A percentile compares a stretch with the other conserved stretches of the same genome.
Evolutionary conservation across 2,329 filamentous ascomycete genomes (phyloP).

Genomic region (Drechmeria coniospora): DNA sequence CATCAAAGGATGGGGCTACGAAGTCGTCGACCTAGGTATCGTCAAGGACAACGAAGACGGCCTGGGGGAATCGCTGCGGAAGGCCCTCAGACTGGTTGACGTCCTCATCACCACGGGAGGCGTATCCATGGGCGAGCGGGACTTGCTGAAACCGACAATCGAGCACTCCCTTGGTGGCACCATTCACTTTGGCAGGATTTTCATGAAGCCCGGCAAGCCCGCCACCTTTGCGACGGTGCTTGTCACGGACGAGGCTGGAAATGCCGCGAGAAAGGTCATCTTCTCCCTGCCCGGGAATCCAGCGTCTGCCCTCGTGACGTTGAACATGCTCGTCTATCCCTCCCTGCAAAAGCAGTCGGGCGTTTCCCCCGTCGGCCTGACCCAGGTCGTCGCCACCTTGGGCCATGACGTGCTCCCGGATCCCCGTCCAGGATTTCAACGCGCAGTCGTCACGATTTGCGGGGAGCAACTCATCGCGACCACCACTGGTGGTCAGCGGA

Average conservation of each 20-base stretch:
- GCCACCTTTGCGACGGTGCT: slow-evolving; percentile 90
- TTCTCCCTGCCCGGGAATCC: slow-evolving; percentile 93
- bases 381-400: slow-evolving; percentile 54
- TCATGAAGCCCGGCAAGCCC: slow-evolving; percentile 97
- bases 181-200: slow-evolving; percentile 90
- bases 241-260: slow-evolving; percentile 41
- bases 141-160: slow-evolving; percentile 90
- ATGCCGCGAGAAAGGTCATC: slow-evolving; percentile 51
- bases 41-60: slow-evolving; percentile 56
- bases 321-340: slow-evolving; percentile 86
- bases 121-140: slow-evolving; percentile 94
- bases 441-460: slow-evolving; percentile 54
- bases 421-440: slow-evolving; percentile 76
- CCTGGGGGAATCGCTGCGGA: slow-evolving; percentile 63
- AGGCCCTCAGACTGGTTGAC: slow-evolving; percentile 59
- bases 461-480: slow-evolving; percentile 51
- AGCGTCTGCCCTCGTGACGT: slow-evolving; percentile 80
- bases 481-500: slow-evolving; percentile 83
- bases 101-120: slow-evolving; percentile 85
- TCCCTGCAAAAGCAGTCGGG: slow-evolving; percentile 66
- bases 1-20: slow-evolving; percentile 56
- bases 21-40: slow-evolving; percentile 74
- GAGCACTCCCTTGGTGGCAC: slow-evolving; percentile 79
- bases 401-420: slow-evolving; percentile 63
- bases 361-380: slow-evolving; percentile 50